Evolutionary conservation across 108 stramenopile genomes (phyloP), one percentile per base, ranked within the genome.

Genomic region (Nitzschia sp.): DNA sequence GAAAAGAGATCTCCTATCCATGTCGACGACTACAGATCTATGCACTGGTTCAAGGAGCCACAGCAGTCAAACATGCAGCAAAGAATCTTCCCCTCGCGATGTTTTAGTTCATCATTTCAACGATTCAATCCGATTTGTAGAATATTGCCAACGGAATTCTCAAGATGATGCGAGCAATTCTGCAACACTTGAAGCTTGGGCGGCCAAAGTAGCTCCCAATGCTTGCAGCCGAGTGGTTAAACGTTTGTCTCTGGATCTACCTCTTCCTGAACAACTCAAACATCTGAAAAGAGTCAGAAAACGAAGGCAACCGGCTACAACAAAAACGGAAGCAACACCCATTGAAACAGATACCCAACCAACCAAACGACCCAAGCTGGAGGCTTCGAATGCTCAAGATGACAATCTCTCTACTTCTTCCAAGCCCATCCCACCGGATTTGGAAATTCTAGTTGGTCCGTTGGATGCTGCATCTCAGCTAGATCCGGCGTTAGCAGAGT

Each of bases 251-350:
- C 15, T 50, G 15, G 48, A 41, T 11, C 40, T 81, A 24, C 73
- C 72, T 8, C 44, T 71, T 2, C 51, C 61, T 21, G 56, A 67
- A 41, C 20, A 38, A 19, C 19, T 83, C 26, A 60, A 63, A 26
- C 82, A 83, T 69, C 58, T 83, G 61, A 83, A 83, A 56, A 69
- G 82, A 52, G 82, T 83, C 51, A 2, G 20, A 65, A 51, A 53
- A 17, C 7, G 42, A 9, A 48, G 53, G 53, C 22, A 51, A 65
- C 8, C 25, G 8, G 2, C 11, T 5, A 34, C 1, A 5, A 1
- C 29, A 34, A 34, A 34, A 5, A 34, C 1, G 15, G 48, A 50
- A 50, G 15, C 48, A 3, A 17, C 19, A 6, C 48, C 48, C 48
- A 50, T 17, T 34, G 29, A 34, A 34, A 34, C 29, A 5, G 29